phyloP scores from a whole-genome alignment of 176 grass and related monocot genomes.

The Tuctoria greenei region DNA sequence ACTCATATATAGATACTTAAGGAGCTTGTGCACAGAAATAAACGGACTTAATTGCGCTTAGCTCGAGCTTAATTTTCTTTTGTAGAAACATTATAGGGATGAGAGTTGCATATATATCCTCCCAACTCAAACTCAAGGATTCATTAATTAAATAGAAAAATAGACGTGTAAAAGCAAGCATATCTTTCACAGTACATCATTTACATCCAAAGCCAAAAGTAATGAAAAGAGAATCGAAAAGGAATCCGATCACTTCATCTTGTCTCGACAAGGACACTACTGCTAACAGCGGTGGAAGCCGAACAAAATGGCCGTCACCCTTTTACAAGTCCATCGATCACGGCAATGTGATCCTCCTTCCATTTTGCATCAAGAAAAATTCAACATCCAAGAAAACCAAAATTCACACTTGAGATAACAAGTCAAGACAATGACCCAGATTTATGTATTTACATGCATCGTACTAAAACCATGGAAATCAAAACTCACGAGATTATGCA shows the following conservation, averaged over 20 bases:
- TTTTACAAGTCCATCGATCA: constrained; percentile 13
- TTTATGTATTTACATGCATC: constrained; percentile 36
- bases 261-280: constrained; percentile 45
- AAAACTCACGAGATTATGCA: constrained; percentile 31
- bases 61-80: background rate
- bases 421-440: constrained; percentile 1
- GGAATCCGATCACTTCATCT: constrained; percentile 41
- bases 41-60: background rate
- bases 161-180: constrained; percentile 7
- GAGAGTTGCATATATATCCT: background rate
- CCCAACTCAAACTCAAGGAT: background rate
- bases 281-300: constrained; percentile 43
- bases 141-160: background rate
- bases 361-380: constrained; percentile 14
- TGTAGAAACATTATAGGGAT: background rate
- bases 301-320: constrained; percentile 19
- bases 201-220: constrained; percentile 23
- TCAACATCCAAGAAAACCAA: background rate
- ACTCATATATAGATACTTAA: background rate
- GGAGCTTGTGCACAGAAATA: background rate
- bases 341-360: constrained; percentile 15
- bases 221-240: constrained; percentile 11
- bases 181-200: constrained; percentile 37
- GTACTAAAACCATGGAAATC: background rate
- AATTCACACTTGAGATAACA: background rate